Conservation (phyloP, 306 rosid species). For the Sicyos baderoa region DNA sequence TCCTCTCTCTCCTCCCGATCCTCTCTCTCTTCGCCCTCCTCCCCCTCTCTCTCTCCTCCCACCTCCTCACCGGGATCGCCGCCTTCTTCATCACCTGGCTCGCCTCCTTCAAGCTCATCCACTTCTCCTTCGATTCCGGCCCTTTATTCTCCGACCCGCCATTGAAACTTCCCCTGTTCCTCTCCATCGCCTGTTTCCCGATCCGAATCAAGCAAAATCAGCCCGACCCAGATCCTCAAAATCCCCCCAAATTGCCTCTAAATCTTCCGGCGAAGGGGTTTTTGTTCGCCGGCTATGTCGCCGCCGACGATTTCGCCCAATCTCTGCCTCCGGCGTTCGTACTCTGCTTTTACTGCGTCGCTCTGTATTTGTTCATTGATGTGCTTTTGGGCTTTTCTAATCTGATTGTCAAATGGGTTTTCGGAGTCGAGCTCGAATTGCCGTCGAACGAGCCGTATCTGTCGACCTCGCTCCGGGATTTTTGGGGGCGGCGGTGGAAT, state of each 20-base stretch:
- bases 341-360: conserved; percentile 10
- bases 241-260: conserved; percentile 8
- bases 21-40: conserved; percentile 25
- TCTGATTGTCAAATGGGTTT: not conserved
- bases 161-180: conserved; percentile 17
- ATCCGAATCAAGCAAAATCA: conserved; percentile 15
- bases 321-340: not conserved
- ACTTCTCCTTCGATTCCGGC: conserved; percentile 26
- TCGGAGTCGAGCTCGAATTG: conserved; percentile 34
- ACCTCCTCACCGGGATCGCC: conserved; percentile 25
- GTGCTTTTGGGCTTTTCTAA: conserved; percentile 21
- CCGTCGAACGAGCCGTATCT: conserved; percentile 65
- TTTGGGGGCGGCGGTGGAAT: conserved; percentile 86
- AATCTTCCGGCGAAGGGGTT: conserved; percentile 24
- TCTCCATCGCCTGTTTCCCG: conserved; percentile 24
- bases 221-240: not conserved
- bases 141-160: conserved; percentile 25
- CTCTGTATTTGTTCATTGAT: conserved; percentile 22
- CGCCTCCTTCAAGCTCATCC: conserved; percentile 29
- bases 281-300: not conserved
- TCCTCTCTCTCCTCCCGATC: conserved; percentile 29
- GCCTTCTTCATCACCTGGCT: conserved; percentile 33
- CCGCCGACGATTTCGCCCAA: not conserved
- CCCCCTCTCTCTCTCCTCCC: conserved; percentile 22
- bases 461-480: conserved; percentile 61